Percentiles rank a stretch among this genome's conserved stretches.
These are phyloP conservation scores for Casaregolazyma lundiana DNA, from an alignment of 1,139 yeast species.

Conservation along the genomic window DNA sequence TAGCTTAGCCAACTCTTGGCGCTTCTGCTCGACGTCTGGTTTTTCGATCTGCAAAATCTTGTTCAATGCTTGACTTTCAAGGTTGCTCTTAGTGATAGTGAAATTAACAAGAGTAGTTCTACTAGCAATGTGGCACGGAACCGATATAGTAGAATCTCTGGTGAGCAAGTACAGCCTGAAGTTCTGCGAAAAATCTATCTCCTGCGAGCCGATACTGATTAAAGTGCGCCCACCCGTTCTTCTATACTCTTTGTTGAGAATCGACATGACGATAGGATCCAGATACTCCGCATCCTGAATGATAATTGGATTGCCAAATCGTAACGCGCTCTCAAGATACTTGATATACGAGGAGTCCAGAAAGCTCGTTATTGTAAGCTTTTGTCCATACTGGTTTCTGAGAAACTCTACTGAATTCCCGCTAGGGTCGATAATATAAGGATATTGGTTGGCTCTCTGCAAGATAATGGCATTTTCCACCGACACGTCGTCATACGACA, in stretches of 20 bases:
- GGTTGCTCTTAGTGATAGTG: conserved; percentile 60
- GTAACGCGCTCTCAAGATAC: conserved; percentile 70
- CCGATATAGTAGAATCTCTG: conserved; percentile 46
- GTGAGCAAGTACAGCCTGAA: conserved; percentile 62
- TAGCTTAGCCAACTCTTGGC: conserved; percentile 49
- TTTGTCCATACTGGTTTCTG: conserved; percentile 33
- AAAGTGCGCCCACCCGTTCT: conserved; percentile 68
- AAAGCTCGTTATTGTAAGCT: conserved; percentile 61
- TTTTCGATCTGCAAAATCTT: conserved; percentile 49
- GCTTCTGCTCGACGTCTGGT: conserved; percentile 64
- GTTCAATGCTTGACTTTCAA: conserved; percentile 61
- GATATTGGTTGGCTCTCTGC: conserved; percentile 39
- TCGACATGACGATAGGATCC: conserved; percentile 66
- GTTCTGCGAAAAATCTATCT: conserved; percentile 61
- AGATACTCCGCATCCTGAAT: conserved; percentile 75
- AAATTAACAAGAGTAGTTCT: conserved; percentile 66
- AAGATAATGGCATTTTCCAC: conserved; percentile 62
- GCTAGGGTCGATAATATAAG: conserved; percentile 73
- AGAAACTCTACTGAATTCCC: conserved; percentile 45
- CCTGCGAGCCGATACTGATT: conserved; percentile 56
- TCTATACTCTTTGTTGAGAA: conserved; percentile 58
- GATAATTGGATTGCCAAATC: conserved; percentile 75
- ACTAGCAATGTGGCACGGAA: conserved; percentile 56
- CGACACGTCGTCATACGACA: conserved; percentile 54
- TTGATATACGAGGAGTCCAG: conserved; percentile 63